Percentiles rank a stretch among this genome's conserved stretches.
Evolutionary conservation across 495 filamentous ascomycete genomes (phyloP).

Genomic region (Aspergillus sclerotiicarbonarius): DNA sequence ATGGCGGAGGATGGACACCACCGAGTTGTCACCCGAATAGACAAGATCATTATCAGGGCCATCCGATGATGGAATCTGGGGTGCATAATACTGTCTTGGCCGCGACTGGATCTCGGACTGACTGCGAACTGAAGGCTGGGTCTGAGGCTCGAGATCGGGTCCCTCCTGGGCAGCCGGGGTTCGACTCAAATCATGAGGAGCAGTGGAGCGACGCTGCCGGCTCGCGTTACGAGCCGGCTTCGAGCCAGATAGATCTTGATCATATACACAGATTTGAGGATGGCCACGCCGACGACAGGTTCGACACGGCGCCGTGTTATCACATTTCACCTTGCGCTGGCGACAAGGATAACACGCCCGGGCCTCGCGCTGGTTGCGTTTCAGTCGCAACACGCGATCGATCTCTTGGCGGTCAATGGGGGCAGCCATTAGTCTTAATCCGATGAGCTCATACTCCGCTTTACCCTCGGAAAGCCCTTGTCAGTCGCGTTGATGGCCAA

Average conservation of each 20-base stretch:
- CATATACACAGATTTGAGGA: conserved; percentile 37
- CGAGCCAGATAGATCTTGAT: conserved; percentile 5
- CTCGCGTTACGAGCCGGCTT: neutral
- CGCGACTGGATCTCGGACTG: neutral
- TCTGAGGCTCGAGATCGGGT: neutral
- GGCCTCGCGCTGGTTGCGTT: conserved; percentile 32
- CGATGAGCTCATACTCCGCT: neutral
- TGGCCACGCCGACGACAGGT: conserved; percentile 34
- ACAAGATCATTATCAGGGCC: conserved; percentile 27
- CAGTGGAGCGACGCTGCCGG: neutral
- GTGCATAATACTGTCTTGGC: neutral
- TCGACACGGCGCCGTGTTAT: conserved; percentile 30
- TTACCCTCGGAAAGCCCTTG: conserved; percentile 18
- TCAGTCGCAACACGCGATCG: conserved; percentile 32
- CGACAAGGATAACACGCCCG: conserved; percentile 41
- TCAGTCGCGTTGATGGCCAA: neutral
- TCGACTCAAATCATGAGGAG: neutral
- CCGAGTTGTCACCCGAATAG: conserved; percentile 40
- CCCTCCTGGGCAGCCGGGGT: neutral
- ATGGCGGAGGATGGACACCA: conserved; percentile 32
- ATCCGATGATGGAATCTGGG: neutral
- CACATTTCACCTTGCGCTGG: conserved; percentile 44
- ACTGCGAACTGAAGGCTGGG: neutral
- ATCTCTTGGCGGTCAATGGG: conserved; percentile 19
- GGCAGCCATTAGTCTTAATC: neutral